These are phyloP conservation scores for Colletotrichum chlorophyti DNA, from an alignment of 2,329 filamentous ascomycete genomes.

Conservation along the genomic window DNA sequence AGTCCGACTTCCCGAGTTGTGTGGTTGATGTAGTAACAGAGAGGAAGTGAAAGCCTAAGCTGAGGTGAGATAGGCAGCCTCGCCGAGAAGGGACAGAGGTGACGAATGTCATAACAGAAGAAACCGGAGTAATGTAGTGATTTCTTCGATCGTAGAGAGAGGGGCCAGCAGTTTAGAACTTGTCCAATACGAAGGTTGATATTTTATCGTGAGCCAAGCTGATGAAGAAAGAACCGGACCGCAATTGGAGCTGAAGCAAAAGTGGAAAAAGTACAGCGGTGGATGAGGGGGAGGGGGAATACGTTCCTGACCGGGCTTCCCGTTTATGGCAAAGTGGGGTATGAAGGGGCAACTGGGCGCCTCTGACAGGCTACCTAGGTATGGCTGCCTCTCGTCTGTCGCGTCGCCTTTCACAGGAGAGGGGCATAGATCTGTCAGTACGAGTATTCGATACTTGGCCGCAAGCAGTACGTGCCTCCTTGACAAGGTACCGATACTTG, in stretches of 20 bases:
- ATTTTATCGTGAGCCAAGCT: not conserved
- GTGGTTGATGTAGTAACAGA: not conserved
- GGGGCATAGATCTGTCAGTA: too few species aligned
- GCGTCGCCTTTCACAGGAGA: too few species aligned
- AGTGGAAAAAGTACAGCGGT: conserved; percentile 22
- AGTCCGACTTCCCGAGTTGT: too few species aligned
- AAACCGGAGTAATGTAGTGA: not conserved
- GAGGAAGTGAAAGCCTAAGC: not conserved
- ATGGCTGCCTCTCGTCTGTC: conserved; percentile 7
- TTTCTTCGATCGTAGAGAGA: too few species aligned
- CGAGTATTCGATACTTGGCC: not conserved
- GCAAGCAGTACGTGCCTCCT: not conserved
- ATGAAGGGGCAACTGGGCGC: conserved; percentile 21
- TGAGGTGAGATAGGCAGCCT: too few species aligned
- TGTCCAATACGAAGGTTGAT: conserved; percentile 9
- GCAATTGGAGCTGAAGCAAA: conserved; percentile 4
- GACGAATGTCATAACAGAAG: too few species aligned
- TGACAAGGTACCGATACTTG: too few species aligned
- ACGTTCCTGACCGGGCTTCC: too few species aligned
- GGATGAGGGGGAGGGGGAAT: conserved; percentile 11
- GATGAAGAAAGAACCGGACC: not conserved
- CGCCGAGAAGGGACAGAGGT: too few species aligned
- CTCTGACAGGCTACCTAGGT: conserved; percentile 18
- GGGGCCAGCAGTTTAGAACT: not conserved
- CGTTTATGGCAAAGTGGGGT: not conserved